Evolutionary conservation across 495 filamentous ascomycete species (phyloP).

Genomic region (Beverwykella pulmonaria): DNA sequence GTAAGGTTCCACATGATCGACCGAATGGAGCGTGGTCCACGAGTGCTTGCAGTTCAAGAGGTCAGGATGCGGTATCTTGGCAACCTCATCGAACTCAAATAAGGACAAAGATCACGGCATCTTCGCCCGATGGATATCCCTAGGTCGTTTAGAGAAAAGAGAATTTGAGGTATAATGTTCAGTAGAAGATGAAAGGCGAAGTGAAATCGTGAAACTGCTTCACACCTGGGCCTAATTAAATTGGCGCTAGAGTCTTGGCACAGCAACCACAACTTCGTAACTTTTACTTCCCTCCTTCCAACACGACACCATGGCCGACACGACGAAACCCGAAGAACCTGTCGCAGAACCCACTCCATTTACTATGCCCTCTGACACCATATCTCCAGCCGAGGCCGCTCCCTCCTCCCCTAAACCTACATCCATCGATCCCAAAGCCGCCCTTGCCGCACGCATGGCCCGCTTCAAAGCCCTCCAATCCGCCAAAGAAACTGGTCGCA

Average conservation of each 20-base stretch:
- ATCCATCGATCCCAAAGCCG: slow-evolving; percentile 15
- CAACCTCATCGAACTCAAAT: too few species aligned
- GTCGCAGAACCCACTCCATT: not conserved
- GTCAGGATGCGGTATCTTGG: too few species aligned
- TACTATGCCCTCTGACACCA: not conserved
- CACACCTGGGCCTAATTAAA: not conserved
- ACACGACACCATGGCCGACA: slow-evolving; percentile 10
- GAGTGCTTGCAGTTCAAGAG: too few species aligned
- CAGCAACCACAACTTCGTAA: not conserved
- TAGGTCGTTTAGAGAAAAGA: too few species aligned
- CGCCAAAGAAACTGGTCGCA: slow-evolving; percentile 68
- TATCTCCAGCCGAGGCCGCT: not conserved
- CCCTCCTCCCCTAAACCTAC: not conserved
- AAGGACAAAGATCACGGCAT: too few species aligned
- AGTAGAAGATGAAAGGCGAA: too few species aligned
- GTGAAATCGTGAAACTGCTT: too few species aligned
- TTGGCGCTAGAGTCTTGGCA: slow-evolving; percentile 2
- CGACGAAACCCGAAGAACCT: not conserved
- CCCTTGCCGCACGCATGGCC: slow-evolving; percentile 32
- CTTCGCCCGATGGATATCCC: too few species aligned
- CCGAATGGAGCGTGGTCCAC: too few species aligned
- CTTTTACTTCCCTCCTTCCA: not conserved
- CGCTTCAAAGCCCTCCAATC: slow-evolving; percentile 85
- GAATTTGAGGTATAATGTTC: too few species aligned
- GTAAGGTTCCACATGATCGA: too few species aligned